phyloP scores from a whole-genome alignment of 352 stramenopile genomes.

The Phytophthora meadii region DNA sequence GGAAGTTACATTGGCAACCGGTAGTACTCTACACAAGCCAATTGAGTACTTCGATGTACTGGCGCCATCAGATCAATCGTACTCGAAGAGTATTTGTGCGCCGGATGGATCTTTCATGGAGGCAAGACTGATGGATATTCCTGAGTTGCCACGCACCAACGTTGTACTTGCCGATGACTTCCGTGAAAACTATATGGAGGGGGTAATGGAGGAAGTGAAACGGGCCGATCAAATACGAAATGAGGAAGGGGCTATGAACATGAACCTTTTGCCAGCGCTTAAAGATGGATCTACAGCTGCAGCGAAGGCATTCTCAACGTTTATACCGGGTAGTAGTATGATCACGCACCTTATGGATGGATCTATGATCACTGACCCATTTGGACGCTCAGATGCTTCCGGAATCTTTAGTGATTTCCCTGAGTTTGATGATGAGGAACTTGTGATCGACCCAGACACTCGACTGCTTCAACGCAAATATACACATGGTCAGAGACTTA shows the following conservation, averaged over 20 bases:
- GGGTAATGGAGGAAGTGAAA: constrained; percentile 67
- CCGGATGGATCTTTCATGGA: constrained; percentile 79
- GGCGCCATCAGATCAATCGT: constrained; percentile 58
- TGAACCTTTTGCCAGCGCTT: constrained; percentile 65
- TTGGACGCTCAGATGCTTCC: constrained; percentile 44
- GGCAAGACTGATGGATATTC: constrained; percentile 70
- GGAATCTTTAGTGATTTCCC: constrained; percentile 69
- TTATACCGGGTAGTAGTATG: constrained; percentile 73
- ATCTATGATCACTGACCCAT: constrained; percentile 61
- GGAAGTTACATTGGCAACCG: constrained; percentile 50
- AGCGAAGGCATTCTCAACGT: constrained; percentile 77
- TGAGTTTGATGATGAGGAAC: constrained; percentile 52
- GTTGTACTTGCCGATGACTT: constrained; percentile 63
- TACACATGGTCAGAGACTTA: constrained; percentile 41
- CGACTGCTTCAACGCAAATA: constrained; percentile 42
- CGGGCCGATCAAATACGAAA: constrained; percentile 53
- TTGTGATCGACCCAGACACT: constrained; percentile 73
- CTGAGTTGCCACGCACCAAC: constrained; percentile 47
- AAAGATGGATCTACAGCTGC: constrained; percentile 68
- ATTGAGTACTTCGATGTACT: constrained; percentile 77
- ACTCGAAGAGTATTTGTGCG: constrained; percentile 74
- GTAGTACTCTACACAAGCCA: constrained; percentile 50
- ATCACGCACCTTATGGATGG: constrained; percentile 81
- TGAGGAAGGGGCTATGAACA: constrained; percentile 55
- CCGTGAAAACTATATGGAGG: constrained; percentile 64